Evolutionary conservation across 768 basidiomycete species (phyloP), one percentile per base, ranked within the genome.

Genomic region (Boletus edulis): DNA sequence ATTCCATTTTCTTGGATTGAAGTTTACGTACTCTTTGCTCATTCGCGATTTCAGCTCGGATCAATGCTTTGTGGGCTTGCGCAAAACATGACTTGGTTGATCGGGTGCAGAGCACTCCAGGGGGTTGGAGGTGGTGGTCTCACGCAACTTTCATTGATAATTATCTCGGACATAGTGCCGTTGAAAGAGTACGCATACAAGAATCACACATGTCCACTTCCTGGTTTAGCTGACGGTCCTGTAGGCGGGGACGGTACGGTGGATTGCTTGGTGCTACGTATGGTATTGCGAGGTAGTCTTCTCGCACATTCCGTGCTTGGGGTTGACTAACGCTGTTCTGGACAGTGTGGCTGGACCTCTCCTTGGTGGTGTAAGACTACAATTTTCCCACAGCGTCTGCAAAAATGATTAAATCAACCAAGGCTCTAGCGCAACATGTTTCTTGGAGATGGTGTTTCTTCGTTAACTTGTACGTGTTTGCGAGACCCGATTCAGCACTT

Each of bases 371-470:
- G 88, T 88, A 68, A 74, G 86, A 68, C 15, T 31, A 12, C 29
- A 17, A 35, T 29, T 45, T 24, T 9, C 34, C 43, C 3, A 13
- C n/a, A 45, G 27, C 1, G 1, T 31, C 15, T 0, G 1, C 13
- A 0, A 6, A 24, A 5, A 24, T 9, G 12, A 6, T 29, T 52
- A 15, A 58, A 31, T 55, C 9, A 10, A 14, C 29, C 44, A 53
- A 87, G 86, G 82, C 75, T 13, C 80, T 92, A 52, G 81, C 88
- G 0, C 84, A 91, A 64, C 84, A 87, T 62, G 85, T 81, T 14
- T 77, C 83, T 0, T 93, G 90, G 90, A 72, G 91, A 74, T 92
- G 90, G 89, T 87, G 86, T 63, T 89, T 89, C 69, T 89, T 81
- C 66, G 83, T 89, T 58, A 88, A 88, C 60, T 61, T 89, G 86